phyloP scores from a whole-genome alignment of 495 filamentous ascomycete species.

The Penicillium malachiteum region DNA sequence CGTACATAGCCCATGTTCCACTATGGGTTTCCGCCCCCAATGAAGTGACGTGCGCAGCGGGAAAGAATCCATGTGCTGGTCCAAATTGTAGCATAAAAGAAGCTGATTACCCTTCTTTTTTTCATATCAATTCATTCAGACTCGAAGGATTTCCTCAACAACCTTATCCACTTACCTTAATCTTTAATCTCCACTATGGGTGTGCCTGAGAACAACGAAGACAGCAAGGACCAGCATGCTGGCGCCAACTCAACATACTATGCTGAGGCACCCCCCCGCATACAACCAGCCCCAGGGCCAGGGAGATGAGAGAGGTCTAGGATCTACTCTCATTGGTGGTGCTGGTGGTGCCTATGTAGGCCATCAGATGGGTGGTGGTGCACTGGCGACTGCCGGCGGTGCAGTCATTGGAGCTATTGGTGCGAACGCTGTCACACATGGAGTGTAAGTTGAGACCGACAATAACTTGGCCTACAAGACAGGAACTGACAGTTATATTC shows the following conservation, averaged over 20 bases:
- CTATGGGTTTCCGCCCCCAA: neutral
- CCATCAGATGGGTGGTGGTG: slow-evolving; percentile 43
- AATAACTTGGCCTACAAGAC: too few species aligned
- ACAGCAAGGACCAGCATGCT: too few species aligned
- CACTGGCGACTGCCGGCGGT: slow-evolving; percentile 39
- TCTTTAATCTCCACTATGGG: too few species aligned
- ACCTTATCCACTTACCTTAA: neutral
- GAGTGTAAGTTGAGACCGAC: slow-evolving; percentile 30
- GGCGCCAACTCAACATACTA: slow-evolving; percentile 21
- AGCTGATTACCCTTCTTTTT: neutral
- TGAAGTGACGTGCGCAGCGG: neutral
- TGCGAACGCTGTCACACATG: slow-evolving; percentile 34
- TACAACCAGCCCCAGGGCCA: slow-evolving; percentile 7
- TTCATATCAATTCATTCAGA: neutral
- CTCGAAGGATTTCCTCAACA: neutral
- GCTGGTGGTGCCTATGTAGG: slow-evolving; percentile 45
- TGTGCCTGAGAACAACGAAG: too few species aligned
- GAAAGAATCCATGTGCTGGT: neutral
- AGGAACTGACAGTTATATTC: neutral
- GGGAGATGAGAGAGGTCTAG: slow-evolving; percentile 43
- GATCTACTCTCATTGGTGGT: slow-evolving; percentile 42
- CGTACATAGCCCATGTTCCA: neutral
- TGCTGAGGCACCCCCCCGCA: slow-evolving; percentile 12
- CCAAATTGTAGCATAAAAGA: neutral
- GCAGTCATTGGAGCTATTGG: slow-evolving; percentile 46